Base-by-base conservation (phyloP, 2,329 filamentous ascomycete species). In the Sclerotinia borealis region DNA sequence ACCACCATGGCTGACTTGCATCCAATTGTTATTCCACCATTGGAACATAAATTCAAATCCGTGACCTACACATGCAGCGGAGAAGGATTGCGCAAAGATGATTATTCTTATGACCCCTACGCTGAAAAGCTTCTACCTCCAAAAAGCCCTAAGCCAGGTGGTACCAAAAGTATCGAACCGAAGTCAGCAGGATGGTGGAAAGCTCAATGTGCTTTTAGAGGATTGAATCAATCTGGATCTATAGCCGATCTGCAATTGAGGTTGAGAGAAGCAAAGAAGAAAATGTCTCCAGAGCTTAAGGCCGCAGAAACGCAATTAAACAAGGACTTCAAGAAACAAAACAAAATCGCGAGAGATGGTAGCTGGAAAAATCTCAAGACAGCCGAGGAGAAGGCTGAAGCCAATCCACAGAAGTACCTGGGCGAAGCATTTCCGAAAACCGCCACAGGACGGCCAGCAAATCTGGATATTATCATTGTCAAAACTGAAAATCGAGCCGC, bases 191-290 rank as follows among this genome's bases (percentile, higher is more conserved):
- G 63, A 36, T 69, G 64, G 25, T 69, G 66, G 66, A 68, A 65
- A 63, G 65, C 65, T 41, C 66, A 69, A 66, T 67, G 67, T 41
- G 64, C 65, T 2, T 68, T 68, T 25, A 65, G 63, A 19, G 66
- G 66, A 10, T 47, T 68, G 11, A 68, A 64, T 27, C 55, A 68
- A 51, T 61, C 59, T 6, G 65, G 66, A 9, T 56, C 65, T 6
- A 66, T 64, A 27, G 45, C 45, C 17, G 66, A 67, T 48, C 41
- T 68, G 17, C 68, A 69, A 48, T 37, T 61, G 29, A 58, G 66
- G 36, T 37, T 68, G 13, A 56, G 61, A 48, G 65, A 66, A 51
- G 63, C 67, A 13, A 69, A 69, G 56, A 63, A 66, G 39, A 64
- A 67, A 25, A 67, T 68, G 25, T 56, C 63, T 3, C 64, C 60